Evolutionary conservation across 495 filamentous ascomycete species (phyloP), one percentile per base, ranked within the genome.

Genomic region (Beverwykella pulmonaria): DNA sequence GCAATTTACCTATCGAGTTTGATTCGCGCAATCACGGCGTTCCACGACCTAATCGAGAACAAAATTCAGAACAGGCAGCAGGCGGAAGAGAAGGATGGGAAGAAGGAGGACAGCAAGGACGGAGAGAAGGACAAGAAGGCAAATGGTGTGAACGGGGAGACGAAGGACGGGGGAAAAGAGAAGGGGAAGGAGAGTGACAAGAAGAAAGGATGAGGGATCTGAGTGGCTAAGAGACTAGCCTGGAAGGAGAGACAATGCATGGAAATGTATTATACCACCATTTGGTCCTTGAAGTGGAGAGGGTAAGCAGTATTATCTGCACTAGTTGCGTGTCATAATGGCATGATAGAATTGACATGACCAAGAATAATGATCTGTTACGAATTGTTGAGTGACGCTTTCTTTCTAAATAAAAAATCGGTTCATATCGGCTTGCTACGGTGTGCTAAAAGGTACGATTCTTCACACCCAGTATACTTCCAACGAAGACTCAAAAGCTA

Each of bases 41-140:
- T 98, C 87, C 94, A 98, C 76, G 94, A 98, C 78, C 80, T 98
- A 67, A 98, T 98, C 72, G 94, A 98, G 83, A 98, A 98, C 80
- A 98, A 98, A 88, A 96, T 98, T 65, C 94, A 98, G 81, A 98
- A 98, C 80, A 81, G 93, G 71, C 93, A 97, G 79, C 91, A 93
- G 75, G 92, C 95, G 78, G 94, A 97, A 74, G 94, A 98, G 76
- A 92, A 90, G 78, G 92, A 97, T 69, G 85, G 84, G 59, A 90
- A 89, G 83, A 88, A 90, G 77, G 87, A 90, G 53, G 89, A 91
- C 66, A 78, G 81, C 63, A 77, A 75, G 39, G 88, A 88, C 75
- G 80, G 78, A 59, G 77, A 80, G 47, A 82, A 85, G 70, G 83
- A 87, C 63, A 81, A 80, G 36, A 80, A 82, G 58, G 75, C 76